Evolutionary conservation across 768 basidiomycete genomes (phyloP), one percentile per base, ranked within the genome.

Genomic region (Suillus occidentalis): DNA sequence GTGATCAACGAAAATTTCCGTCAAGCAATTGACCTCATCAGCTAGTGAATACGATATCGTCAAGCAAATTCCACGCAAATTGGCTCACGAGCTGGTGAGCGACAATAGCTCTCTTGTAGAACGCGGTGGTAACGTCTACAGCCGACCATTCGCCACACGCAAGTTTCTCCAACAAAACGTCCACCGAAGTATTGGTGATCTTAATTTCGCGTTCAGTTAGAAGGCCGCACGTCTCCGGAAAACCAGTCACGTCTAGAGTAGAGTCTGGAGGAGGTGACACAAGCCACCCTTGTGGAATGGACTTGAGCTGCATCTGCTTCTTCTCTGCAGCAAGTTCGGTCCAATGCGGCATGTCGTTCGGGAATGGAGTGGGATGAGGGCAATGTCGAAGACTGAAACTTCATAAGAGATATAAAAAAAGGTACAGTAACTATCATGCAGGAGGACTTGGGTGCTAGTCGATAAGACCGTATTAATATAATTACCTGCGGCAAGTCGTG

Each of bases 1-100:
- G 6, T 83, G 81, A 28, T 93, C 89, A 61, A 92, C 83, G 70
- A 91, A 92, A 22, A 92, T 87, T 73, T 94, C 92, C 0, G 92
- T 94, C 47, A 94, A 72, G 71, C 93, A 94, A 68, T 93, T 93
- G 7, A 86, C 87, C 90, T 92, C 69, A 12, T 39, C 6, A 4
- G 40, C 45, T 22, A 12, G n/a, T 68, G 39, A 67, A 58, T 18
- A 58, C 37, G 28, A 18, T 16, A 14, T 18, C 22, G 22, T 58
- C 16, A 40, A 40, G 22, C 2, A 36, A 36, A 58, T 40, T 10
- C 37, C 16, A 25, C 22, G 4, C 22, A 39, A 22, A 25, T 6
- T 40, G 25, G 72, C 84, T 70, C 62, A 91, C 90, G 18, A 93
- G 72, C 69, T 93, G 91, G 50, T 95, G 92, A 7, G 92, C 91